phyloP scores from a whole-genome alignment of 139 green algal genomes.

The Picochlorum sp. region DNA sequence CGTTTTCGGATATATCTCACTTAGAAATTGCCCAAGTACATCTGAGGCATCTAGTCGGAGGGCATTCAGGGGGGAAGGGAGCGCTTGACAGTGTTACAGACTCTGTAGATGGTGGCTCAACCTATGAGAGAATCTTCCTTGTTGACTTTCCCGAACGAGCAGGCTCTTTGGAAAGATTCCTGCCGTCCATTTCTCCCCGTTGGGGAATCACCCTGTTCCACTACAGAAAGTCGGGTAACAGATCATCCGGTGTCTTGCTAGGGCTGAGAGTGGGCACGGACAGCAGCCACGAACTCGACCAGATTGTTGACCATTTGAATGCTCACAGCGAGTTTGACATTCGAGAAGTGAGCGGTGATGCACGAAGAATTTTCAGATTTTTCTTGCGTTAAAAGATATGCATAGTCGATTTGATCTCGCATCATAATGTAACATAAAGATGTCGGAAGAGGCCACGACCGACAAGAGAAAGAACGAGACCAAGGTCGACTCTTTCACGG shows the following conservation, averaged over 20 bases:
- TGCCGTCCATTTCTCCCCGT: conserved; percentile 56
- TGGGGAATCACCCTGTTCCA: conserved; percentile 97
- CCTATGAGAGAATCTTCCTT: conserved; percentile 71
- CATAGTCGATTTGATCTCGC: neutral
- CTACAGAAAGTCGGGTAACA: conserved; percentile 68
- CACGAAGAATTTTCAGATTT: conserved; percentile 61
- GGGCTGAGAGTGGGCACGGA: conserved; percentile 39
- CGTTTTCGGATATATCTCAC: conserved; percentile 63
- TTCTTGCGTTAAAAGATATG: conserved; percentile 46
- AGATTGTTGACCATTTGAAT: conserved; percentile 6
- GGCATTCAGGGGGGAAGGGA: conserved; percentile 22
- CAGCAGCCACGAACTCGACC: conserved; percentile 23
- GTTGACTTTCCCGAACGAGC: conserved; percentile 83
- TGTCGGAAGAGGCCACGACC: too few species aligned
- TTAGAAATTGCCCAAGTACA: conserved; percentile 66
- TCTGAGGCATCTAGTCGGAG: conserved; percentile 84
- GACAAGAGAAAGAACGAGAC: too few species aligned
- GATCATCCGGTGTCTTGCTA: conserved; percentile 65
- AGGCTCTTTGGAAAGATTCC: conserved; percentile 78
- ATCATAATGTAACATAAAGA: too few species aligned
- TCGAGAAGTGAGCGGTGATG: conserved; percentile 47
- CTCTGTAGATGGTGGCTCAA: conserved; percentile 2
- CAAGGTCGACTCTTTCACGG: too few species aligned
- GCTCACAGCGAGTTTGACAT: conserved; percentile 55
- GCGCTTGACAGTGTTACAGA: neutral